Base-by-base conservation (phyloP, 1,284 basidiomycete genomes). In the Takashimella koratensis region DNA sequence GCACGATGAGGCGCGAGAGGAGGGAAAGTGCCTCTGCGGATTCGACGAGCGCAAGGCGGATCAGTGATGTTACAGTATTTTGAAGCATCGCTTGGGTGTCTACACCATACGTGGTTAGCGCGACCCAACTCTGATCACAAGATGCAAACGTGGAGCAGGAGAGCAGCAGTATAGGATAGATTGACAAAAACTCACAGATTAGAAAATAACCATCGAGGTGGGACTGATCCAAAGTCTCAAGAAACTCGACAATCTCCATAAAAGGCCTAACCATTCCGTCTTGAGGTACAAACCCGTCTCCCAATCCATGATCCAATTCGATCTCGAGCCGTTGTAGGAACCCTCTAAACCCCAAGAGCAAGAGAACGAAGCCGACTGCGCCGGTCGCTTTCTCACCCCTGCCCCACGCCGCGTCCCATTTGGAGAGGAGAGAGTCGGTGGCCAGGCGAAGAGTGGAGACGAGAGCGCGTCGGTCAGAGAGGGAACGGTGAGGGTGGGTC, bases 321-420 rank as follows among this genome's bases (percentile, higher is more conserved):
- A 67, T 62, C 25, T 43, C 42, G 40, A 69, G 63, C 1, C 67
- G 47, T 6, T 52, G 51, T 16, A 67, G 54, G 64, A 69, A 67
- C 45, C 64, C 64, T 5, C 60, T 53, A 21, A 69, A 57, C 4
- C 64, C 64, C 16, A 67, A 56, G 0, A 67, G 47, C 6, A 51
- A 47, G 12, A 69, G 51, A 21, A 64, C 46, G 36, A 69, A 54
- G 5, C 58, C 57, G 24, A 51, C 62, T 61, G 45, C 63, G 11
- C 63, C 60, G 1, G 63, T 55, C 10, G 63, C 46, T 20, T 56
- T 23, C 13, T 51, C 11, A 3, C 19, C 20, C 3, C 8, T 22
- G 11, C 30, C 39, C 22, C 16, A 10, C 10, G 51, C 21, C 8
- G 26, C 20, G 19, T 48, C 47, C 52, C 64, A 63, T 3, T 54